Evolutionary conservation across 257 asterid species (phyloP).

Genomic region (Nemophila menziesii): DNA sequence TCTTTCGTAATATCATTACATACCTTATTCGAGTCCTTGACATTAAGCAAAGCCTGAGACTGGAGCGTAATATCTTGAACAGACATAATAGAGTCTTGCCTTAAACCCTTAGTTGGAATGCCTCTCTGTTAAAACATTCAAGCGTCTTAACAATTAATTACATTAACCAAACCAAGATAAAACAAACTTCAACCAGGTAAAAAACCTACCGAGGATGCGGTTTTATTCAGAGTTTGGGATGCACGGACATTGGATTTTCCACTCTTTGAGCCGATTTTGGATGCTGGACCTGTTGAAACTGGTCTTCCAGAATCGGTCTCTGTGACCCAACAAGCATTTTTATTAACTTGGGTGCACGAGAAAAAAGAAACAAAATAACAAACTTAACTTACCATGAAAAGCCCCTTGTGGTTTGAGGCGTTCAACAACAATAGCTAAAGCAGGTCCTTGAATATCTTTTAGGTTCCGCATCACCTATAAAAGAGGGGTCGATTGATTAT

Average conservation of each 20-base stretch:
- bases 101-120: conserved; percentile 56
- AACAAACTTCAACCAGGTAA: conserved; percentile 13
- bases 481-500: neutral
- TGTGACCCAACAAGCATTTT: conserved; percentile 21
- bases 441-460: conserved; percentile 91
- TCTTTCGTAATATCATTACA: neutral
- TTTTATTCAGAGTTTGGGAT: conserved; percentile 63
- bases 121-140: conserved; percentile 38
- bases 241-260: conserved; percentile 66
- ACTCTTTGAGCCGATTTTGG: conserved; percentile 52
- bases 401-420: conserved; percentile 60
- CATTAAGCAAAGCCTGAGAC: conserved; percentile 69
- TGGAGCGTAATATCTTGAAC: conserved; percentile 73
- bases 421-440: conserved; percentile 83
- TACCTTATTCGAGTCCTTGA: conserved; percentile 92
- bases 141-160: conserved; percentile 12
- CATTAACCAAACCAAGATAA: neutral
- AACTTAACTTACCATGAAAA: conserved; percentile 37
- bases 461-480: conserved; percentile 77
- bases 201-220: conserved; percentile 62
- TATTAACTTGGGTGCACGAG: neutral
- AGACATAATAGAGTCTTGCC: conserved; percentile 65
- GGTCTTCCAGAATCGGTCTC: conserved; percentile 60
- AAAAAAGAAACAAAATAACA: conserved; percentile 1
- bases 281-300: conserved; percentile 35